Conservation (phyloP, 2,329 filamentous ascomycete species). For the Paracamarosporium sp. region DNA sequence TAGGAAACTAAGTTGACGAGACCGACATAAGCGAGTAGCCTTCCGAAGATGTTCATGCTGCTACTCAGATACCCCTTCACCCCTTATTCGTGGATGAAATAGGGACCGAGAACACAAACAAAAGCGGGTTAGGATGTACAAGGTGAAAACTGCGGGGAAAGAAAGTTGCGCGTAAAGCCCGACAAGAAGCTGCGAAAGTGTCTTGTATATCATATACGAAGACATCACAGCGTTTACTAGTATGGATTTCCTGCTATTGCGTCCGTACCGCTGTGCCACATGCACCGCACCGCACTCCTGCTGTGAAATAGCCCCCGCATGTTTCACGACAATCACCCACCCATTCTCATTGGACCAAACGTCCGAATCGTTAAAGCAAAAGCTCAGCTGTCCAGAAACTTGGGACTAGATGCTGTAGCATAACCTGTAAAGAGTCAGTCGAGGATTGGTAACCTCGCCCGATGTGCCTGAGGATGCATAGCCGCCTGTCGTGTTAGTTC, state of each 20-base stretch:
- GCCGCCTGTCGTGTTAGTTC: not conserved
- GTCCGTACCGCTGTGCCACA: not conserved
- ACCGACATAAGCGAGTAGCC: not conserved
- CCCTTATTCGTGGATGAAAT: not conserved
- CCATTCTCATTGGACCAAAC: not conserved
- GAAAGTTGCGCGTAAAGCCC: too few relatives aligned
- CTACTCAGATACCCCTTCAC: not conserved
- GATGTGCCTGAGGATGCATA: not conserved
- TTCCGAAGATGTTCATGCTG: not conserved
- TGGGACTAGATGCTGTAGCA: not conserved
- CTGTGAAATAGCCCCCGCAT: not conserved
- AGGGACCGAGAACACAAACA: not conserved
- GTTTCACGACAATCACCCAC: not conserved
- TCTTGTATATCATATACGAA: not conserved
- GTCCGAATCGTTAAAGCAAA: not conserved
- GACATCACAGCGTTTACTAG: not conserved
- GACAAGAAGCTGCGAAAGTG: not conserved
- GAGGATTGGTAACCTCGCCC: not conserved
- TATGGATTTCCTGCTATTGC: not conserved
- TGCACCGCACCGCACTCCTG: not conserved
- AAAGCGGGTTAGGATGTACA: too few relatives aligned
- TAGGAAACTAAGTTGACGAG: not conserved
- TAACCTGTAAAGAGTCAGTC: not conserved
- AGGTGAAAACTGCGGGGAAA: too few relatives aligned
- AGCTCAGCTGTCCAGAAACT: not conserved